A percentile compares a stretch with the other conserved stretches of the same genome.
These are phyloP conservation scores for Trichosporon faecale DNA, from an alignment of 1,284 basidiomycete genomes.

Conservation along the genomic window DNA sequence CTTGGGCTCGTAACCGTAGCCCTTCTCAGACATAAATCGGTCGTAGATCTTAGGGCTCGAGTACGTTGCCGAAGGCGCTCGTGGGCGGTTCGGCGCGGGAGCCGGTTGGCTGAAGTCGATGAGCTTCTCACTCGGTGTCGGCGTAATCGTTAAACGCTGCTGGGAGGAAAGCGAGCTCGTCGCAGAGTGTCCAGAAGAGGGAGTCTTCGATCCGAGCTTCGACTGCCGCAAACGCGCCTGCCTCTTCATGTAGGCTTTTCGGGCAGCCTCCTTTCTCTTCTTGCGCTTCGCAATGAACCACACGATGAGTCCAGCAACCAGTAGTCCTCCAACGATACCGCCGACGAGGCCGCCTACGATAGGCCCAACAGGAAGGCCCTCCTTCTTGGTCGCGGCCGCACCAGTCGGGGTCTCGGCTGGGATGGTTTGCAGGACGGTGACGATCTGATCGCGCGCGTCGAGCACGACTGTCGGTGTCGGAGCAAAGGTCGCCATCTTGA, in stretches of 20 bases:
- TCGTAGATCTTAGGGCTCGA: constrained; percentile 17
- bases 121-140: constrained; percentile 4
- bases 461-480: constrained; percentile 11
- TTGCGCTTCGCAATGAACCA: constrained; percentile 26
- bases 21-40: constrained; percentile 23
- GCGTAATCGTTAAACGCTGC: background rate
- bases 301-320: constrained; percentile 22
- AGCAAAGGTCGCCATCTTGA: background rate
- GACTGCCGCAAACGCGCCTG: constrained; percentile 3
- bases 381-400: background rate
- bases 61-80: constrained; percentile 10
- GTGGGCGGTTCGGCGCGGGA: background rate
- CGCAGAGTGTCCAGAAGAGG: background rate
- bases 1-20: constrained; percentile 30
- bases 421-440: constrained; percentile 20
- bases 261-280: constrained; percentile 22
- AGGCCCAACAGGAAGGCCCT: constrained; percentile 18
- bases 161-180: constrained; percentile 5
- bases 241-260: constrained; percentile 13
- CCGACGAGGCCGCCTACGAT: constrained; percentile 38
- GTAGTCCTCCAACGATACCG: constrained; percentile 30
- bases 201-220: background rate
- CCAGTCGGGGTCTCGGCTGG: background rate
- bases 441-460: constrained; percentile 14
- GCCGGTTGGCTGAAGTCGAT: constrained; percentile 7